Evolutionary conservation across 192 early-diverging fungal species (phyloP), one percentile per base, ranked within the genome.

Genomic region (Dissophora ornata): DNA sequence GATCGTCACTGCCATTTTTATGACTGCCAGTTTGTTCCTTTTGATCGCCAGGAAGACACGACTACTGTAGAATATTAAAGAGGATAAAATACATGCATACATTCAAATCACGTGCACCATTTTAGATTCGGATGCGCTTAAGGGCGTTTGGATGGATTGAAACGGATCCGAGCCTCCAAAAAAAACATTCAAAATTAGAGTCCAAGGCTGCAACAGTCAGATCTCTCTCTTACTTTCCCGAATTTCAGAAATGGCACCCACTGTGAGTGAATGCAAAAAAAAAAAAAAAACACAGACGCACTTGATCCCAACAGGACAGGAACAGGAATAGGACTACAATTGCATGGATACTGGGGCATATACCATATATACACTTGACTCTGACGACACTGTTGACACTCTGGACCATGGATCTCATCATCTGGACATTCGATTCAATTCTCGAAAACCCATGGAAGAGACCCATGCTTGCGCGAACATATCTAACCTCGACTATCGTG

Each of bases 211-310:
- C 68, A 52, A 60, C n/a, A 11, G 10, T 25, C 19, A 12, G 33
- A 48, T 70, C 68, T 62, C 59, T 62, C 68, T 70, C 68, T 70
- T 62, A 70, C 65, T 67, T 67, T 54, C 58, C 58, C 64, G 63
- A 75, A 61, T 77, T 77, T 62, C 73, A 77, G 73, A 77, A 77
- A 77, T 77, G 73, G 73, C 73, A 44, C 73, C 73, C 73, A 62
- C 65, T 60, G 73, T 77, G 73, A 77, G 73, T 77, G 73, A 67
- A 33, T 47, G 16, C 41, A 15, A 42, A 41, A 16, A 57, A 4
- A 38, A 38, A 38, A 32, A 38, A 41, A 6, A 9, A 16, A 51
- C 32, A 24, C 15, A n/a, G n/a, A 25, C 9, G 47, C 6, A 25
- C 22, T 30, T 46, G 4, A 25, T 16, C n/a, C n/a, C n/a, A 1